Evolutionary conservation across 2,329 filamentous ascomycete genomes (phyloP).

Genomic region (Fusarium transvaalense): DNA sequence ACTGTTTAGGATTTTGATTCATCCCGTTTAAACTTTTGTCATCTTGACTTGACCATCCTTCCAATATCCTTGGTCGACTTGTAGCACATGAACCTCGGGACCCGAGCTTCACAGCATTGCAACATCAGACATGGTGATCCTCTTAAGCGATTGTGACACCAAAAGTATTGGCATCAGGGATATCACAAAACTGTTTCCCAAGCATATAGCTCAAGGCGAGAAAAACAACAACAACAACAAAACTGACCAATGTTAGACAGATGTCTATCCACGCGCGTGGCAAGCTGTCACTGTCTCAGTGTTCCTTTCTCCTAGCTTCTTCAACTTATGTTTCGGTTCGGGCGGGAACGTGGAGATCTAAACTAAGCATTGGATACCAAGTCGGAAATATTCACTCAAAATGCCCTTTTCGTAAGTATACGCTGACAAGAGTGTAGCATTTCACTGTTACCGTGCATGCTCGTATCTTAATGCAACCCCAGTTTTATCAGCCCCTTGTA

Average conservation of each 20-base stretch:
- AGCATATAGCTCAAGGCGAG: constrained; percentile 1
- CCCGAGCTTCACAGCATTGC: constrained; percentile 17
- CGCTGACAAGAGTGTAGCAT: constrained; percentile 8
- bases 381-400: constrained; percentile 6
- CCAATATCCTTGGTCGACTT: neutral
- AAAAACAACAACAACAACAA: too few species aligned
- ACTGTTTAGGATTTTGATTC: neutral
- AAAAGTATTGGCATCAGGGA: constrained; percentile 21
- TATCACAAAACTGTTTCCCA: constrained; percentile 2
- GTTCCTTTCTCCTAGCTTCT: constrained; percentile 8
- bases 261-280: constrained; percentile 11
- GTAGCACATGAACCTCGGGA: neutral
- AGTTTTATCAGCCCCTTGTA: constrained; percentile 12
- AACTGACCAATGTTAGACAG: constrained; percentile 20
- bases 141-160: constrained; percentile 30
- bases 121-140: constrained; percentile 14
- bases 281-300: constrained; percentile 30
- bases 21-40: neutral
- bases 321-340: constrained; percentile 2
- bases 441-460: neutral
- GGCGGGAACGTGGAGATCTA: neutral
- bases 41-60: neutral
- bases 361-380: constrained; percentile 2
- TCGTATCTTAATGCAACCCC: constrained; percentile 26
- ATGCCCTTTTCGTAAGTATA: neutral